Evolutionary conservation across 257 asterid genomes (phyloP).

Genomic region (Petunia secreta): DNA sequence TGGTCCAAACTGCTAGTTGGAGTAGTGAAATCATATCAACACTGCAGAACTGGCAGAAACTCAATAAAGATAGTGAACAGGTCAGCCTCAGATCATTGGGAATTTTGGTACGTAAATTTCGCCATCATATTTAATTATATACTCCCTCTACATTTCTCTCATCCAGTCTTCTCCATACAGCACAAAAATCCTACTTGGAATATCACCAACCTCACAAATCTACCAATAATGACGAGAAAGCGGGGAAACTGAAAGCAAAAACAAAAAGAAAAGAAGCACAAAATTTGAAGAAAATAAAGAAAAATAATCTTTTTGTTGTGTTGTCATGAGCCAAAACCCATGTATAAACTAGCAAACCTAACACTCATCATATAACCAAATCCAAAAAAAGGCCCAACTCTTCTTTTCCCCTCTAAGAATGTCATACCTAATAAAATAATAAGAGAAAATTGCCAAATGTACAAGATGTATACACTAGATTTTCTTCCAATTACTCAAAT

Average conservation of each 20-base stretch:
- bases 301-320: conserved; percentile 2
- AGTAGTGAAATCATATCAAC: conserved; percentile 36
- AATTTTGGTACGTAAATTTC: conserved; percentile 40
- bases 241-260: neutral
- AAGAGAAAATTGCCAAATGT: conserved; percentile 30
- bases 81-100: conserved; percentile 28
- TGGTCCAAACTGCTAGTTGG: conserved; percentile 44
- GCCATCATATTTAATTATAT: conserved; percentile 33
- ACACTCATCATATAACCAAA: neutral
- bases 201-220: conserved; percentile 35
- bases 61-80: conserved; percentile 27
- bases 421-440: conserved; percentile 36
- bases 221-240: neutral
- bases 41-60: conserved; percentile 32
- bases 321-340: neutral
- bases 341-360: conserved; percentile 19
- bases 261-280: neutral
- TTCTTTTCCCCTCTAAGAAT: conserved; percentile 15
- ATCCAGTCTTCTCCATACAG: conserved; percentile 30
- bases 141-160: neutral
- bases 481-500: conserved; percentile 16
- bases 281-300: neutral
- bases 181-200: conserved; percentile 31
- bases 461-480: conserved; percentile 29
- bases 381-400: conserved; percentile 15